Base-by-base conservation (phyloP, 2,329 filamentous ascomycete genomes). In the Clarireedia hainanense region DNA sequence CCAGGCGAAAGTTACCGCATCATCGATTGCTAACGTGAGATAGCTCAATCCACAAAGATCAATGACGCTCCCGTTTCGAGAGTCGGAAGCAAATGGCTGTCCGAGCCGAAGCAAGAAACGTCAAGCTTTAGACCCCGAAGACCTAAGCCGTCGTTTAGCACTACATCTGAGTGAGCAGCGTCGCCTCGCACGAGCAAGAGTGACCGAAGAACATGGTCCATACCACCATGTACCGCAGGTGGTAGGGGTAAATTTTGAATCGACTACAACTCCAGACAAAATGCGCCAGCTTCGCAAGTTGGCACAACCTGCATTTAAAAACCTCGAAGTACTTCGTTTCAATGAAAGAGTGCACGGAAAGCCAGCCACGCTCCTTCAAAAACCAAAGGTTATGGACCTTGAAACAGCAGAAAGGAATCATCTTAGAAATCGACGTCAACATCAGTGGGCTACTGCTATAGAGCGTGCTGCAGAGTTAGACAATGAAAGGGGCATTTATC, bases 171-270 rank as follows among this genome's bases (percentile, higher is more conserved):
- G 72, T 5, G 74, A 82, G 57, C 77, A 78, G 58, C 61, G 61
- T 47, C 60, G 60, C 9, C 55, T 60, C 20, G 56, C 58, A 23
- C 57, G 59, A 53, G 62, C 47, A 55, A 39, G 37, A 12, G 40
- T 53, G 30, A 55, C 61, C 50, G 50, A 55, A 51, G 43, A 59
- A 34, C 54, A 57, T 47, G 61, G 46, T 15, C 60, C 64, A 5
- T 77, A 80, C 60, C 76, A 71, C 37, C 76, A 83, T 61, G 68
- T 81, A 2, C 81, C 81, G 14, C 72, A 73, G 52, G 73, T 78
- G 37, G 80, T 80, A 0, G 80, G 80, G 1, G 65, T 73, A 12
- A 79, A 82, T 56, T 84, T 83, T 63, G 70, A 75, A 9, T 70
- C 73, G 45, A 83, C 80, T 0, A 76, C 80, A 0, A 80, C 78